These are phyloP conservation scores for Borealophlyctis nickersoniae DNA, from an alignment of 192 early-diverging fungal genomes.

Conservation along the genomic window DNA sequence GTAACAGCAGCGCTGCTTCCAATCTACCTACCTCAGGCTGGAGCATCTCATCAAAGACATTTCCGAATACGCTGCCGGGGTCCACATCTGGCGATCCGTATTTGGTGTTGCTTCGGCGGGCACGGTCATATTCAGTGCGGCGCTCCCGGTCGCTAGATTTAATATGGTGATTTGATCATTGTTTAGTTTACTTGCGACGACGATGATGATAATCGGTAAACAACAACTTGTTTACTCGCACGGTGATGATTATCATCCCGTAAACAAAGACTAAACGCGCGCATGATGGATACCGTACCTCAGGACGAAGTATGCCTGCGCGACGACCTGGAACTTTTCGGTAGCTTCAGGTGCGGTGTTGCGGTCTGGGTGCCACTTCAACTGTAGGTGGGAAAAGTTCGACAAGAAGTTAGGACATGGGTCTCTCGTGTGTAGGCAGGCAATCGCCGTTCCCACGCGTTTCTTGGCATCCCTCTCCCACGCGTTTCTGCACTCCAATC, in stretches of 20 bases:
- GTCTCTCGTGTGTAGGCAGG: too few relatives aligned
- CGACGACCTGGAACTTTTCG: constrained; percentile 65
- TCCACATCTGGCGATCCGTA: constrained; percentile 38
- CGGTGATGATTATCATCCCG: neutral
- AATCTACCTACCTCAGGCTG: constrained; percentile 56
- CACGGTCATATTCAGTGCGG: constrained; percentile 30
- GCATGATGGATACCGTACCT: constrained; percentile 39
- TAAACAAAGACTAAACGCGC: neutral
- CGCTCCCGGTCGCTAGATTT: constrained; percentile 44
- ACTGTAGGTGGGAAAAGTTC: constrained; percentile 59
- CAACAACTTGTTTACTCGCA: too few relatives aligned
- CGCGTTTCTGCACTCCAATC: too few relatives aligned
- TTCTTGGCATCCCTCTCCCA: too few relatives aligned
- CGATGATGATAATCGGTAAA: too few relatives aligned
- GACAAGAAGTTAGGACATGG: constrained; percentile 37
- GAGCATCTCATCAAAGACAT: constrained; percentile 81
- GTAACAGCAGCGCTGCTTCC: neutral
- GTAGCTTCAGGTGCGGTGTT: constrained; percentile 54
- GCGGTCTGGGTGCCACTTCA: constrained; percentile 52
- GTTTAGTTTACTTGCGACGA: too few relatives aligned
- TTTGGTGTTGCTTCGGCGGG: constrained; percentile 9
- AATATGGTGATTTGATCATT: too few relatives aligned
- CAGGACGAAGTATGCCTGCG: constrained; percentile 72
- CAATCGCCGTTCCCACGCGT: too few relatives aligned
- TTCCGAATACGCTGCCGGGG: constrained; percentile 66